Percentiles rank a stretch among this genome's conserved stretches.
Conservation (phyloP, 2,329 filamentous ascomycete species). For the Neobulgaria alba region DNA sequence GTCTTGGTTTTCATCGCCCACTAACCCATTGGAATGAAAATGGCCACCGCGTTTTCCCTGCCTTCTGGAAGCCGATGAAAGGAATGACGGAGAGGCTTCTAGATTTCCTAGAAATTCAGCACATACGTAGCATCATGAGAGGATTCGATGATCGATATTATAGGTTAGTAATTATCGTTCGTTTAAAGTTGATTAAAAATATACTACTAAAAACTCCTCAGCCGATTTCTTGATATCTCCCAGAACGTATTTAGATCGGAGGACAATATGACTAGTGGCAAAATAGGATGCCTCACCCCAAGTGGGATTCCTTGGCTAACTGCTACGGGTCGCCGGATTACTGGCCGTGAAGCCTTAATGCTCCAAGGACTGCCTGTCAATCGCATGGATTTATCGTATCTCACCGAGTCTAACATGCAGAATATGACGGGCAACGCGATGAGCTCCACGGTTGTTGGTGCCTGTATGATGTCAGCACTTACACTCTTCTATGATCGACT, state of each 20-base stretch:
- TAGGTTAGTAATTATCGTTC: conserved; percentile 31
- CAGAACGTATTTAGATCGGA: conserved; percentile 61
- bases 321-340: conserved; percentile 49
- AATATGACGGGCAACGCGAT: conserved; percentile 75
- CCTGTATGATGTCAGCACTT: conserved; percentile 51
- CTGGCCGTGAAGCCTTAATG: conserved; percentile 52
- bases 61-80: conserved; percentile 43
- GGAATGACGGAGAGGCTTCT: conserved; percentile 49
- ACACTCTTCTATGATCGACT: conserved; percentile 28
- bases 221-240: conserved; percentile 51
- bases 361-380: conserved; percentile 62
- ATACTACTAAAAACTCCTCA: conserved; percentile 26
- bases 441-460: conserved; percentile 63
- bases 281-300: conserved; percentile 62
- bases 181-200: not conserved
- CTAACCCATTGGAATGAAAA: conserved; percentile 52
- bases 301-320: conserved; percentile 52
- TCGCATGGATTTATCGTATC: conserved; percentile 53
- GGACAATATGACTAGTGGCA: conserved; percentile 41
- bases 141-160: conserved; percentile 52
- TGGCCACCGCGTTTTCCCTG: conserved; percentile 43
- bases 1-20: conserved; percentile 46
- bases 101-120: conserved; percentile 58
- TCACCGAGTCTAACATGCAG: conserved; percentile 52
- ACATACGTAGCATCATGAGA: conserved; percentile 38